phyloP scores from a whole-genome alignment of 2,329 filamentous ascomycete genomes.

The Periconia sp. region DNA sequence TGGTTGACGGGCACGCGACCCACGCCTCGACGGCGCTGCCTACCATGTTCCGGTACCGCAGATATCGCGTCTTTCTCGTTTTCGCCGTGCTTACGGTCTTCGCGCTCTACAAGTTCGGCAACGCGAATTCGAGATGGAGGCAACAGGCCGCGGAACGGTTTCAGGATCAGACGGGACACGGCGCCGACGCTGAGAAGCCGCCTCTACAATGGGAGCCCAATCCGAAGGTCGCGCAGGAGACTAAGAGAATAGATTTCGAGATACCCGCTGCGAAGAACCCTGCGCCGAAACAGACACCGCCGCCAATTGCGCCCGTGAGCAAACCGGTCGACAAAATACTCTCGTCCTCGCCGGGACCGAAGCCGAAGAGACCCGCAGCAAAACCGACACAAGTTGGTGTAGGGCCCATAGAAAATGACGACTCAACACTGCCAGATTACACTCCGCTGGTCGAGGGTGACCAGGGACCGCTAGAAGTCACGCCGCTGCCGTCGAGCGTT shows the following conservation, averaged over 20 bases:
- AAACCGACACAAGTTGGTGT: constrained; percentile 13
- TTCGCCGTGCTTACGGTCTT: constrained; percentile 63
- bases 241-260: constrained; percentile 37
- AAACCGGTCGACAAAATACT: constrained; percentile 21
- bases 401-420: constrained; percentile 9
- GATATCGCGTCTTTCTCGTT: constrained; percentile 67
- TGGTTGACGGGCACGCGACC: constrained; percentile 20
- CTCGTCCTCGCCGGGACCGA: constrained; percentile 14
- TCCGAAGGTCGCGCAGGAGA: constrained; percentile 38
- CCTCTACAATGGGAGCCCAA: constrained; percentile 25
- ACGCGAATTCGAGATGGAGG: constrained; percentile 50
- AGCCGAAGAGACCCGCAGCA: constrained; percentile 15
- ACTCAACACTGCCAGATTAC: constrained; percentile 10
- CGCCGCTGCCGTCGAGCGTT: constrained; percentile 24
- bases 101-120: constrained; percentile 59
- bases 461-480: constrained; percentile 27
- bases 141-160: constrained; percentile 29
- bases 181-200: constrained; percentile 20
- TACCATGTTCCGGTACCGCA: constrained; percentile 63
- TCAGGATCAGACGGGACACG: constrained; percentile 12
- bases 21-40: constrained; percentile 7
- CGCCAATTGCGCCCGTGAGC: constrained; percentile 30
- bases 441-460: constrained; percentile 33
- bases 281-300: constrained; percentile 32
- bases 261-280: constrained; percentile 37